Evolutionary conservation across 257 asterid species (phyloP), one percentile per base, ranked within the genome.

Genomic region (Solanum corneliomulleri): DNA sequence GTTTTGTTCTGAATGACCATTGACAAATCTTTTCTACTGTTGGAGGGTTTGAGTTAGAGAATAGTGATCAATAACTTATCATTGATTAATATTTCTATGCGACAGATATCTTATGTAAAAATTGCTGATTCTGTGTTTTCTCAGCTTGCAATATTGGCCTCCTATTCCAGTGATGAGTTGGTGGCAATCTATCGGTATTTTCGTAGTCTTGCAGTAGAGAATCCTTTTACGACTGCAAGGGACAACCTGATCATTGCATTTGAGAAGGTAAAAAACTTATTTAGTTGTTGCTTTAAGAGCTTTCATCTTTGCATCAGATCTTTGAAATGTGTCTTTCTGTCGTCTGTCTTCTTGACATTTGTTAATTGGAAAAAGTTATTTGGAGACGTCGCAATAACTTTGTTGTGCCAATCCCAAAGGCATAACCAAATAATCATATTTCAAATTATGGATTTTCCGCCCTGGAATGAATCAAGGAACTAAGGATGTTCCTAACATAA

Each of bases 61-160:
- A 76, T 42, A 41, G 33, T 4, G 60, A 49, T 56, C n/a, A 56
- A 56, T 56, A 56, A 18, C n/a, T 56, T 11, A 56, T 80, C 44
- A 49, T 49, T 80, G 69, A 49, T 31, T 80, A 80, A 80, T 49
- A 10, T 78, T 27, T 29, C 42, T 78, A 45, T 44, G 62, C 18
- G 31, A 78, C 62, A 45, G 10, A 6, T 27, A 47, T 47, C 84
- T 47, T 80, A 49, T 81, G 69, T 12, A 49, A 31, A 81, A 52
- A 49, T 11, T 86, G 69, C 84, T 60, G 76, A 66, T 45, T 69
- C 45, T 89, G 45, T 77, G 56, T 37, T 80, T 86, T 89, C 77
- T 87, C 97, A 97, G 99, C 98, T 97, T 91, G 99, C 99, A 47
- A 94, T 97, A 87, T 87, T 97, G 87, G 98, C 99, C 77, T 93